These are phyloP conservation scores for Pelargonium hybrid DNA, from an alignment of 441 rosid species.

Conservation along the genomic window DNA sequence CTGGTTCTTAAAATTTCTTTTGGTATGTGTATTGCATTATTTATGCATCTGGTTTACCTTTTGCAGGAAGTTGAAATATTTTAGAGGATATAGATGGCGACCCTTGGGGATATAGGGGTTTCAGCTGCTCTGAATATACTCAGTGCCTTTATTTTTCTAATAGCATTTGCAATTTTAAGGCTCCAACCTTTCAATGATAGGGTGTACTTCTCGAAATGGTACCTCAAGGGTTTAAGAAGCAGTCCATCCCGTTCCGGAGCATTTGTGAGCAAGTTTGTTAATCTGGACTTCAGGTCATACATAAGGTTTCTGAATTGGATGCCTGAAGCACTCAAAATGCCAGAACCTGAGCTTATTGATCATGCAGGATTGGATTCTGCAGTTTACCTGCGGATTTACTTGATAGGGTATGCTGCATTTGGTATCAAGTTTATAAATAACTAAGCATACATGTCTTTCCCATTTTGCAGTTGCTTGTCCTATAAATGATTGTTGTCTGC, in stretches of 20 bases:
- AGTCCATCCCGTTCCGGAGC: slow-evolving; percentile 56
- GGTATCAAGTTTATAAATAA: background rate
- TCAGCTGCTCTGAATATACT: slow-evolving; percentile 67
- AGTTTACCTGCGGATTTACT: slow-evolving; percentile 79
- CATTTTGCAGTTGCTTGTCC: background rate
- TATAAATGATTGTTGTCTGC: background rate
- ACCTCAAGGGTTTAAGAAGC: slow-evolving; percentile 63
- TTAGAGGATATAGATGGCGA: slow-evolving; percentile 2
- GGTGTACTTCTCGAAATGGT: slow-evolving; percentile 96
- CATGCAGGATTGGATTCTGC: slow-evolving; percentile 98
- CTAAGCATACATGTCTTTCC: background rate
- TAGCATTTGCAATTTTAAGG: slow-evolving; percentile 69
- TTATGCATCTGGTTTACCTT: background rate
- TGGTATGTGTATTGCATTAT: background rate
- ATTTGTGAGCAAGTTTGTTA: slow-evolving; percentile 50
- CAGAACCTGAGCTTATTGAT: slow-evolving; percentile 86
- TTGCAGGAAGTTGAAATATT: background rate
- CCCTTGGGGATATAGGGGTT: slow-evolving; percentile 6
- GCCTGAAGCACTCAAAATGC: slow-evolving; percentile 93
- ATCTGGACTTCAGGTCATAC: slow-evolving; percentile 63
- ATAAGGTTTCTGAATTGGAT: slow-evolving; percentile 78
- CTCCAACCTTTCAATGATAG: slow-evolving; percentile 91
- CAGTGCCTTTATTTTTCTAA: slow-evolving; percentile 56
- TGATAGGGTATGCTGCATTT: slow-evolving; percentile 48
- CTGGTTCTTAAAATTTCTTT: too few relatives aligned